Evolutionary conservation across 1,284 basidiomycete genomes (phyloP).

Genomic region (Cutaneotrichosporon mucoides): DNA sequence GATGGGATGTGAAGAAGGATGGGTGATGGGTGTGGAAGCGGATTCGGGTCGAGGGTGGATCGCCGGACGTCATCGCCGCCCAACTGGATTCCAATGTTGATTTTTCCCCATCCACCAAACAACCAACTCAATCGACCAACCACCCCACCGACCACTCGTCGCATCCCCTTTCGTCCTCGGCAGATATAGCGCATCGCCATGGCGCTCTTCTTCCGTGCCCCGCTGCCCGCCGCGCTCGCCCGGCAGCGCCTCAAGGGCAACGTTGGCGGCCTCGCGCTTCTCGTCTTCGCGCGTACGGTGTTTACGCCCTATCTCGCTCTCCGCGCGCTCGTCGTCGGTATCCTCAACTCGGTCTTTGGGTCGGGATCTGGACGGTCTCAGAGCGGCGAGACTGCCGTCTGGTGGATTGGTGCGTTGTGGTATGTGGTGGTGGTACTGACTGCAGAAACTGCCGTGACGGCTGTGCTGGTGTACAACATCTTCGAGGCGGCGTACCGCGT

Average conservation of each 20-base stretch:
- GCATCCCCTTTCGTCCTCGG: neutral
- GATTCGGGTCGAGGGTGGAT: neutral
- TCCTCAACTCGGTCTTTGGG: constrained; percentile 20
- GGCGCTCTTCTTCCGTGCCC: constrained; percentile 6
- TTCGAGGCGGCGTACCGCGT: constrained; percentile 32
- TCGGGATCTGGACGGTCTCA: neutral
- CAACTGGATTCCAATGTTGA: neutral
- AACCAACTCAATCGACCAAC: neutral
- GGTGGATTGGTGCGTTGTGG: constrained; percentile 20
- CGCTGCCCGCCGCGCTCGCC: constrained; percentile 27
- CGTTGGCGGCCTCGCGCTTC: constrained; percentile 32
- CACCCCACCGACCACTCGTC: neutral
- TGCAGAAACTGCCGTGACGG: constrained; percentile 26
- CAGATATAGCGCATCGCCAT: neutral
- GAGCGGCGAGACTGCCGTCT: constrained; percentile 6
- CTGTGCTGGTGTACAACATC: constrained; percentile 30
- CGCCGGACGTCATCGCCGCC: neutral
- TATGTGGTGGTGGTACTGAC: neutral
- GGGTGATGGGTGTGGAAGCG: neutral
- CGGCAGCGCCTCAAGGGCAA: constrained; percentile 38
- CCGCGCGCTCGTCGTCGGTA: constrained; percentile 19
- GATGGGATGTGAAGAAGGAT: neutral
- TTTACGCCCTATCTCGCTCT: constrained; percentile 37
- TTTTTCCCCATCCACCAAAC: constrained; percentile 2
- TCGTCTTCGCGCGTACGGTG: constrained; percentile 19